A percentile compares a stretch with the other conserved stretches of the same genome.
Evolutionary conservation across 208 protist genomes (phyloP).

Genomic region (Trypanosomatidae sp.): DNA sequence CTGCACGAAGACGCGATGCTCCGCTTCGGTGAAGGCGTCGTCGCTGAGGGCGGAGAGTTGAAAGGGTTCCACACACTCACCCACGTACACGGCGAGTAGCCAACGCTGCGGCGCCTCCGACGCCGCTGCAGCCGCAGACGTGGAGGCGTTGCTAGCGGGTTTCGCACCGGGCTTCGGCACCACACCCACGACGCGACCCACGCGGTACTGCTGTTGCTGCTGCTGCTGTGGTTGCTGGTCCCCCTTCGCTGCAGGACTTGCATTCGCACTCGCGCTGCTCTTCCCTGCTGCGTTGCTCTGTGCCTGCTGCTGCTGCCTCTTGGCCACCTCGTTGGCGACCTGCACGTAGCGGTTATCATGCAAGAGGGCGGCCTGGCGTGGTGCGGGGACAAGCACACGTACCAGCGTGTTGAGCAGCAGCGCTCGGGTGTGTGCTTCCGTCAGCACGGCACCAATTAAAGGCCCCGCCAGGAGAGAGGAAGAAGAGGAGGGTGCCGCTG

Average conservation of each 20-base stretch:
- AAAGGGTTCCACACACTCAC: conserved; percentile 60
- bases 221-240: too few relatives aligned
- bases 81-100: conserved; percentile 68
- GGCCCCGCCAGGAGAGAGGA: conserved; percentile 5
- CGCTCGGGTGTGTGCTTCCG: conserved; percentile 36
- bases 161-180: conserved; percentile 32
- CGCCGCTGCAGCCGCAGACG: conserved; percentile 4
- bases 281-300: not conserved
- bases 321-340: conserved; percentile 5
- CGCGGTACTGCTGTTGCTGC: too few relatives aligned
- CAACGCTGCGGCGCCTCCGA: conserved; percentile 33
- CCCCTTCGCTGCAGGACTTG: conserved; percentile 19
- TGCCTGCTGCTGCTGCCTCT: not conserved
- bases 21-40: conserved; percentile 45
- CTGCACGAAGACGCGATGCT: conserved; percentile 67
- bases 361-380: conserved; percentile 43
- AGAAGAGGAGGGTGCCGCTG: not conserved
- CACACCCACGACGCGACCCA: conserved; percentile 64
- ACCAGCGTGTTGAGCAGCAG: conserved; percentile 52
- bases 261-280: not conserved
- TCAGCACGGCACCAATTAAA: conserved; percentile 31
- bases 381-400: conserved; percentile 52
- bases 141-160: not conserved
- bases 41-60: conserved; percentile 45
- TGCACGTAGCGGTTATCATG: conserved; percentile 54